These are phyloP conservation scores for Phytophthora macrochlamydospora DNA, from an alignment of 352 stramenopile genomes.

Conservation along the genomic window DNA sequence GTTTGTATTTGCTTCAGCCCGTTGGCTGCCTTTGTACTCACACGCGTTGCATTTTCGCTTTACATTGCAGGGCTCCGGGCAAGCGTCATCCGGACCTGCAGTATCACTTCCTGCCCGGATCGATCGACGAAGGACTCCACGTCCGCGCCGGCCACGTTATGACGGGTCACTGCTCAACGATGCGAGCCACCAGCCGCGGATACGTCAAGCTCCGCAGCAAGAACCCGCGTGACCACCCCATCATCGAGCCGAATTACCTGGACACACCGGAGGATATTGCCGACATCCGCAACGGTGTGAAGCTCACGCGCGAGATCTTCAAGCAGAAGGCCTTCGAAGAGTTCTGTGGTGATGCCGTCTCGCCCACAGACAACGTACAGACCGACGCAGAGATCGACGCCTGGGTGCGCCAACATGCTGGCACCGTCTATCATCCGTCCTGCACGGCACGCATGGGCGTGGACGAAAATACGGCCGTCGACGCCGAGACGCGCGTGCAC, in stretches of 20 bases:
- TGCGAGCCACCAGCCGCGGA: conserved; percentile 81
- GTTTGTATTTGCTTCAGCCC: neutral
- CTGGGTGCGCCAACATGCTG: conserved; percentile 76
- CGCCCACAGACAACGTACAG: conserved; percentile 54
- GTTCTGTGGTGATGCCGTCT: conserved; percentile 72
- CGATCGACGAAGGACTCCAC: conserved; percentile 42
- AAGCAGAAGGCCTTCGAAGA: conserved; percentile 82
- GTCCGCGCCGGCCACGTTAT: conserved; percentile 65
- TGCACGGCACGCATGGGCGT: conserved; percentile 88
- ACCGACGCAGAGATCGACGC: conserved; percentile 76
- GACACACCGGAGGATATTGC: conserved; percentile 64
- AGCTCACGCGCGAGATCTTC: conserved; percentile 84
- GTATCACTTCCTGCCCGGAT: conserved; percentile 83
- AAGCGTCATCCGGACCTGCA: conserved; percentile 83
- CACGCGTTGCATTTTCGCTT: neutral
- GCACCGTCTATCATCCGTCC: conserved; percentile 85
- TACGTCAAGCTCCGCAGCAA: conserved; percentile 72
- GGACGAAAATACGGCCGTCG: neutral
- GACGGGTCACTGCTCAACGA: conserved; percentile 80
- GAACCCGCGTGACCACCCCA: conserved; percentile 67
- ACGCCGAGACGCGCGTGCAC: too few relatives aligned
- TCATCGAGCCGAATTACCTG: conserved; percentile 89
- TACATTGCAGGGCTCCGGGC: conserved; percentile 42
- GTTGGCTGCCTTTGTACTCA: neutral
- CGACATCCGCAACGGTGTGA: conserved; percentile 73